Conservation (phyloP, 2,329 filamentous ascomycete genomes). For the Sporothrix phasma region DNA sequence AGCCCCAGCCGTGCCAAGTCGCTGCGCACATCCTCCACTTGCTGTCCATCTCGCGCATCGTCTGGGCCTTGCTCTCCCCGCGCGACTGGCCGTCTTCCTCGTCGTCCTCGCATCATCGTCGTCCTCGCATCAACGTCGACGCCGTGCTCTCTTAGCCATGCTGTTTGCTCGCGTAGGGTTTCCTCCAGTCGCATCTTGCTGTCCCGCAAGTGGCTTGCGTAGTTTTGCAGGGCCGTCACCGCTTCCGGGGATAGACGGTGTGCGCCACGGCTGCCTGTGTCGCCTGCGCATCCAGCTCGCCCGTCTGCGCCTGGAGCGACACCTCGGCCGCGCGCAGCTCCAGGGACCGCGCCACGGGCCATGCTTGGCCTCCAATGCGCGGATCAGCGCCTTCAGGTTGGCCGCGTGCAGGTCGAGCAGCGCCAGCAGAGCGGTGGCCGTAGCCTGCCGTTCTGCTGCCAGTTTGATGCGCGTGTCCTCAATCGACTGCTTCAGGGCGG, state of each 20-base stretch:
- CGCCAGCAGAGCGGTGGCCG: conserved; percentile 28
- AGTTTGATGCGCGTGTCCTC: conserved; percentile 27
- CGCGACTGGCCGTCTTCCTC: conserved; percentile 20
- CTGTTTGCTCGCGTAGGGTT: conserved; percentile 31
- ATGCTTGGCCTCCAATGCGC: conserved; percentile 45
- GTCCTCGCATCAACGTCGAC: conserved; percentile 31
- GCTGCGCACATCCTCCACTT: conserved; percentile 39
- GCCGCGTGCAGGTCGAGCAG: conserved; percentile 34
- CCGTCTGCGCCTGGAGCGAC: conserved; percentile 34
- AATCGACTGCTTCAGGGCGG: conserved; percentile 29
- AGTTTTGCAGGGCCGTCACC: conserved; percentile 35
- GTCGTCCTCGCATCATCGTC: conserved; percentile 6
- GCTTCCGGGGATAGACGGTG: conserved; percentile 39
- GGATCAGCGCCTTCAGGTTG: conserved; percentile 35
- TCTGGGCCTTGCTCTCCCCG: conserved; percentile 34
- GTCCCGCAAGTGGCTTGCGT: conserved; percentile 40
- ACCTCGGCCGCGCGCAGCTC: conserved; percentile 41
- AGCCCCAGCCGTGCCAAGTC: conserved; percentile 32
- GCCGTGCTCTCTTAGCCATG: conserved; percentile 41
- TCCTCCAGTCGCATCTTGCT: conserved; percentile 38
- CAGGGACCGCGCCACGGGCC: conserved; percentile 40
- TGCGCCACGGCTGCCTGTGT: conserved; percentile 28
- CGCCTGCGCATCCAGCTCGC: conserved; percentile 29
- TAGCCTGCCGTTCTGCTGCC: conserved; percentile 30
- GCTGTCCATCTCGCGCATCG: conserved; percentile 42